Conservation (phyloP, 148 eudicot genomes). For the Rhododendron molle region DNA sequence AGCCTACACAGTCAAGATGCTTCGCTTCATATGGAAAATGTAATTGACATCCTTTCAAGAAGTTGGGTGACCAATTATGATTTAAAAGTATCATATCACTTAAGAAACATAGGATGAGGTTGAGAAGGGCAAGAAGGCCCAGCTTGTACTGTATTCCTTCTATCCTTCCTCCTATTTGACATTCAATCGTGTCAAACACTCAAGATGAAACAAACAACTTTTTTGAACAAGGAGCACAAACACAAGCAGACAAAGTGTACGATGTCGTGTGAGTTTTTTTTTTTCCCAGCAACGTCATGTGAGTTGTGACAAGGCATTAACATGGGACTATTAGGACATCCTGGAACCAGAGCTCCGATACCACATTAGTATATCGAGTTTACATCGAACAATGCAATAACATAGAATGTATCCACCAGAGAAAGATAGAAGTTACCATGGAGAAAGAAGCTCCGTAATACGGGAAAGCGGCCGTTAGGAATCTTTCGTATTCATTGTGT, state of each 20-base stretch:
- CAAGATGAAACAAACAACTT: not conserved
- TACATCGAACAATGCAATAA: not conserved
- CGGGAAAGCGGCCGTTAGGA: slow-evolving; percentile 76
- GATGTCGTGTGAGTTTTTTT: too few relatives aligned
- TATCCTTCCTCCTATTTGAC: not conserved
- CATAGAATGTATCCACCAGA: not conserved
- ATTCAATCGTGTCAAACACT: not conserved
- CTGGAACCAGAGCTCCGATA: not conserved
- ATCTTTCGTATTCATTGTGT: slow-evolving; percentile 91
- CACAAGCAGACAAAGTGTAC: not conserved
- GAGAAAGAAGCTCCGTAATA: slow-evolving; percentile 92
- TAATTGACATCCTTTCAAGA: not conserved
- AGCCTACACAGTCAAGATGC: not conserved
- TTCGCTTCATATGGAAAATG: not conserved
- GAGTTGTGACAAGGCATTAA: not conserved
- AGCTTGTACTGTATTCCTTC: not conserved
- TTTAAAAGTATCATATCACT: not conserved
- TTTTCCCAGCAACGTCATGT: not conserved
- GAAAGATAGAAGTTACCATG: slow-evolving; percentile 36
- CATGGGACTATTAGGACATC: not conserved
- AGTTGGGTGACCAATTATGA: not conserved
- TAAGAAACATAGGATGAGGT: not conserved
- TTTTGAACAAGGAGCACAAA: not conserved
- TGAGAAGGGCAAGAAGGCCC: not conserved
- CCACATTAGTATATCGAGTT: not conserved